These are phyloP conservation scores for Mortierella sp. DNA, from an alignment of 371 early-diverging fungal species.

Conservation along the genomic window DNA sequence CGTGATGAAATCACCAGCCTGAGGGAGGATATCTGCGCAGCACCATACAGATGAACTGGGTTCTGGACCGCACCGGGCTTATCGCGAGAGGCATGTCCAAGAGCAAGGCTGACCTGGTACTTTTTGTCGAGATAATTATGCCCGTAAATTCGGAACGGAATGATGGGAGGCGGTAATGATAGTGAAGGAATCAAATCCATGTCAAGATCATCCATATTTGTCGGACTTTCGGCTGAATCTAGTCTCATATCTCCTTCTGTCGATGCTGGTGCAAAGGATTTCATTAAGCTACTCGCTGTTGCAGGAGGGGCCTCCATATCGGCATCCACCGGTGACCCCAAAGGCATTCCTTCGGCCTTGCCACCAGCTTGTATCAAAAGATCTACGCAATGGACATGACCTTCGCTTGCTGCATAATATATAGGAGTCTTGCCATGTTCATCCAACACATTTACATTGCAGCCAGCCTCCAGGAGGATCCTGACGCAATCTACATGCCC, in stretches of 20 bases:
- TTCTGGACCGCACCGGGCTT: conserved; percentile 19
- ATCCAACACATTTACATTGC: conserved; percentile 81
- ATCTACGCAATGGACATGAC: conserved; percentile 79
- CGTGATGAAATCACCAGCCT: conserved; percentile 74
- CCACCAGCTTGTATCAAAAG: conserved; percentile 54
- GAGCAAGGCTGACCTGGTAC: conserved; percentile 58
- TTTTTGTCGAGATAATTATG: conserved; percentile 94
- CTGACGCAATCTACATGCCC: conserved; percentile 89
- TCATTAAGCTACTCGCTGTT: conserved; percentile 19
- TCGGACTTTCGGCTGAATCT: conserved; percentile 61
- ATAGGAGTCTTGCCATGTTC: conserved; percentile 87
- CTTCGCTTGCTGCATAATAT: conserved; percentile 96
- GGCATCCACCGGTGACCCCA: conserved; percentile 56
- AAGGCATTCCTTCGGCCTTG: conserved; percentile 36
- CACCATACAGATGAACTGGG: conserved; percentile 75
- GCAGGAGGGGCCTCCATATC: conserved; percentile 31
- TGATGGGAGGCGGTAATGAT: conserved; percentile 90
- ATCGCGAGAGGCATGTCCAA: conserved; percentile 37
- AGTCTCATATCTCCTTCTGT: conserved; percentile 45
- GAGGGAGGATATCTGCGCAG: conserved; percentile 74
- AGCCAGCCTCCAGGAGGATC: conserved; percentile 85
- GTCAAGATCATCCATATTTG: conserved; percentile 39
- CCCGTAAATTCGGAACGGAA: conserved; percentile 96
- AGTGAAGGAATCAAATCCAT: conserved; percentile 62
- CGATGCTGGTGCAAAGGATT: neutral